Percentiles rank a stretch among this genome's conserved stretches.
These are phyloP conservation scores for Citropsis articulata DNA, from an alignment of 345 rosid species.

Conservation along the genomic window DNA sequence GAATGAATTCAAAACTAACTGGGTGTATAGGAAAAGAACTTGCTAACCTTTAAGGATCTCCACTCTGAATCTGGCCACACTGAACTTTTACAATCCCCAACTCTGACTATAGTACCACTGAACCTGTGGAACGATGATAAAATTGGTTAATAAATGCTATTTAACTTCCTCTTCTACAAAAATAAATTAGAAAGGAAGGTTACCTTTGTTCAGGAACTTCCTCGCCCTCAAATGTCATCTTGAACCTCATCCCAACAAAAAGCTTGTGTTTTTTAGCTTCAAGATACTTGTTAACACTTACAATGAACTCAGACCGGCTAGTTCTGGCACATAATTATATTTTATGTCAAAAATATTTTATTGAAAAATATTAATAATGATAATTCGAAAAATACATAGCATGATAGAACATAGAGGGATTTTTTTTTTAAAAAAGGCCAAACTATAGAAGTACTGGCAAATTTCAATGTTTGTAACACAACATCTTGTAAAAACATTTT, in stretches of 20 bases:
- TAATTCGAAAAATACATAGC: neutral
- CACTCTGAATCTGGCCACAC: constrained; percentile 94
- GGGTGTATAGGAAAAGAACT: neutral
- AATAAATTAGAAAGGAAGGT: constrained; percentile 19
- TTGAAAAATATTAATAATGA: neutral
- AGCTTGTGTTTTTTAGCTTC: constrained; percentile 83
- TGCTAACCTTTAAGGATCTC: constrained; percentile 90
- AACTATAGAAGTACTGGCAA: neutral
- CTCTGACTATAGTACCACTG: constrained; percentile 96
- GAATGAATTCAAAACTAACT: neutral
- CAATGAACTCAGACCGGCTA: constrained; percentile 95
- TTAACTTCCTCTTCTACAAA: constrained; percentile 7
- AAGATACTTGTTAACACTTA: constrained; percentile 82
- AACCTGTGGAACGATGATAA: constrained; percentile 45
- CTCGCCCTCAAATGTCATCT: constrained; percentile 99
- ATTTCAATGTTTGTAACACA: neutral
- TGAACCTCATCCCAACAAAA: constrained; percentile 97
- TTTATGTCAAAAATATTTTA: neutral
- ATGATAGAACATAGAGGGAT: no score
- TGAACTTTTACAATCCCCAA: constrained; percentile 63
- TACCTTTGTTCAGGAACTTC: constrained; percentile 98
- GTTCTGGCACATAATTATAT: constrained; percentile 51
- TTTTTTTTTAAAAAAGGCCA: no score
- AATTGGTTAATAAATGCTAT: neutral
- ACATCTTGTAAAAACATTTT: neutral